phyloP scores from a whole-genome alignment of 176 grass and related monocot genomes.

The Themeda triandra region DNA sequence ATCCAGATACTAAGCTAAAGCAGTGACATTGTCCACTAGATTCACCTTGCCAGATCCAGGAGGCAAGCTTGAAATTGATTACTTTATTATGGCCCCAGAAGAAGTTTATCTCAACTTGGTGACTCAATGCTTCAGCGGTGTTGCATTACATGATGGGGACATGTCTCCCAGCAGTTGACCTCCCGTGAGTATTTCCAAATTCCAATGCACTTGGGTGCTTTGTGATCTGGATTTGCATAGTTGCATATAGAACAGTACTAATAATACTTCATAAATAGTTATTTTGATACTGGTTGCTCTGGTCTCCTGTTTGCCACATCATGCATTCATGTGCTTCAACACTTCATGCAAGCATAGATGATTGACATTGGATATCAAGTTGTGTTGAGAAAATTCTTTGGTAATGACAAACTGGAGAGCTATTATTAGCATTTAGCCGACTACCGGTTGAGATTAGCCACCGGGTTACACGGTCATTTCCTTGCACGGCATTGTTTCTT shows the following conservation, averaged over 20 bases:
- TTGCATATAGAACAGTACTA: background rate
- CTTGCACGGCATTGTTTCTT: background rate
- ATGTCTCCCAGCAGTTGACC: slow-evolving; percentile 12
- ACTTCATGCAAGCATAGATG: background rate
- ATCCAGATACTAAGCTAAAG: slow-evolving; percentile 15
- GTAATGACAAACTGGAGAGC: background rate
- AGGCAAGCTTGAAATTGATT: slow-evolving; percentile 24
- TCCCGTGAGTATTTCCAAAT: slow-evolving; percentile 9
- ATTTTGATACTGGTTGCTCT: background rate
- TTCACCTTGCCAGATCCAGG: slow-evolving; percentile 30
- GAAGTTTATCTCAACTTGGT: slow-evolving; percentile 4
- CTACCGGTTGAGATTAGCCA: background rate
- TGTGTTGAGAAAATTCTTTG: slow-evolving; percentile 12
- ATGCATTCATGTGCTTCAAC: slow-evolving; percentile 12
- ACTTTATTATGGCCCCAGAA: background rate
- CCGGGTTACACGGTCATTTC: background rate
- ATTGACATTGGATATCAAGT: slow-evolving; percentile 6
- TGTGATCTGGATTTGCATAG: background rate
- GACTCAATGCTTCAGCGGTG: slow-evolving; percentile 2
- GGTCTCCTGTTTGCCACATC: background rate
- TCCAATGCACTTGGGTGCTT: background rate
- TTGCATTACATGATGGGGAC: slow-evolving; percentile 4
- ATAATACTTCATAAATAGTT: background rate
- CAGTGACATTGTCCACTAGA: background rate
- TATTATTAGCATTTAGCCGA: background rate